Base-by-base conservation (phyloP, 768 basidiomycete genomes). In the Tylopilus sp. region DNA sequence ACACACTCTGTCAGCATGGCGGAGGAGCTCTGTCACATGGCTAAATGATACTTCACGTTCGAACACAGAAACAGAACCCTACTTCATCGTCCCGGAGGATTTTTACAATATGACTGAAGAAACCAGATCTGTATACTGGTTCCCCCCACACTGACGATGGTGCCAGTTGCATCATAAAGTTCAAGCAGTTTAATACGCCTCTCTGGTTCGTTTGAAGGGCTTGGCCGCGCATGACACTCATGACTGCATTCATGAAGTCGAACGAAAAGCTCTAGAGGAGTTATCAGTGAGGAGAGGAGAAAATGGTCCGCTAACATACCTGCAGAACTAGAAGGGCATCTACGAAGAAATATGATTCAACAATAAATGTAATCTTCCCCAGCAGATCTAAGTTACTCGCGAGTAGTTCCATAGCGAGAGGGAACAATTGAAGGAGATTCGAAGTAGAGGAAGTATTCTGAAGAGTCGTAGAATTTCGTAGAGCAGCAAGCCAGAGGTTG, bases 281-380 rank as follows among this genome's bases (percentile, higher is more conserved):
- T 28, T 38, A 11, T 60, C 13, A 36, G 48, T 26, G 52, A 48
- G 9, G 25, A 25, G 45, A 34, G 33, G 50, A 33, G 34, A 45
- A 10, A 48, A 3, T 10, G 28, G 33, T 47, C 24, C n/a, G 26
- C 13, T 21, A 29, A 63, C 73, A 52, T 56, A 89, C 92, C 74
- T 85, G 80, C 43, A 92, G 67, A 53, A 94, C 75, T 11, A 71
- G 62, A 17, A 70, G 54, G 0, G 82, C 81, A 67, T 90, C 87
- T 17, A 90, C 74, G n/a, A 96, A 67, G 53, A 90, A 72, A 65
- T 93, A 95, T 6, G 87, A 85, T 64, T 92, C 88, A 22, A 91
- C 60, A 50, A 94, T 81, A 52, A 71, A 73, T 17, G 81, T 81
- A 25, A 85, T 77, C 48, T 77, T 84, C 14, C 87, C 88, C 19